Conservation (phyloP, 129 eudicot genomes). For the Daucus carota region DNA sequence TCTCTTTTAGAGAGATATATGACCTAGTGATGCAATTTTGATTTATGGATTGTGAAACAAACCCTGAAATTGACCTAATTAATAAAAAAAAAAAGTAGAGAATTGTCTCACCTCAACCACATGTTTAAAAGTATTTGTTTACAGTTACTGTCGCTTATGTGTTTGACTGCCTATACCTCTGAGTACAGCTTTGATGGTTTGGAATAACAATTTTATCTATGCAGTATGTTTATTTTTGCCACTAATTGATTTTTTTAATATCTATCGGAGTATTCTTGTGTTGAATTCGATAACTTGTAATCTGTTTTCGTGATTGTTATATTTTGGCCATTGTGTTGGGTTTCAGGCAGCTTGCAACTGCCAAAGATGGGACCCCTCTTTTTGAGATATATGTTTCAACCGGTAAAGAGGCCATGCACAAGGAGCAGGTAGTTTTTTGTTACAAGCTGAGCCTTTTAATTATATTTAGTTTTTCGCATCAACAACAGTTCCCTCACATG, state of each 20-base stretch:
- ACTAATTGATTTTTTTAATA: neutral
- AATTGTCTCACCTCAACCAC: neutral
- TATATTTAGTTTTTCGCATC: neutral
- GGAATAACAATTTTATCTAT: neutral
- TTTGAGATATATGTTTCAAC: constrained; percentile 74
- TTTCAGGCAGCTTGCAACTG: constrained; percentile 83
- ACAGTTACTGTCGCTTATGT: neutral
- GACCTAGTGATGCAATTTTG: neutral
- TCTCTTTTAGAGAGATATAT: neutral
- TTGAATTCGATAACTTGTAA: neutral
- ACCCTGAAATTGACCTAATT: neutral
- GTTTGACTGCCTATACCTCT: neutral
- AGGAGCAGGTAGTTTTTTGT: constrained; percentile 58
- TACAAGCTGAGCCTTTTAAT: neutral
- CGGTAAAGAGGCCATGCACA: constrained; percentile 53
- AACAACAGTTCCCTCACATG: neutral
- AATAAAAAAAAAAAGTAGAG: neutral
- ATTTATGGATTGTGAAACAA: neutral
- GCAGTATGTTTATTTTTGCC: neutral
- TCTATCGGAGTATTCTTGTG: neutral
- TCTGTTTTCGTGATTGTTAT: neutral
- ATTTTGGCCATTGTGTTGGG: constrained; percentile 13
- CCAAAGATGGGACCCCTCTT: constrained; percentile 67
- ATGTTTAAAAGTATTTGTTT: neutral
- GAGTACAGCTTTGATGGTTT: neutral